These are phyloP conservation scores for Talaromyces borbonicus DNA, from an alignment of 495 filamentous ascomycete genomes.

Conservation along the genomic window DNA sequence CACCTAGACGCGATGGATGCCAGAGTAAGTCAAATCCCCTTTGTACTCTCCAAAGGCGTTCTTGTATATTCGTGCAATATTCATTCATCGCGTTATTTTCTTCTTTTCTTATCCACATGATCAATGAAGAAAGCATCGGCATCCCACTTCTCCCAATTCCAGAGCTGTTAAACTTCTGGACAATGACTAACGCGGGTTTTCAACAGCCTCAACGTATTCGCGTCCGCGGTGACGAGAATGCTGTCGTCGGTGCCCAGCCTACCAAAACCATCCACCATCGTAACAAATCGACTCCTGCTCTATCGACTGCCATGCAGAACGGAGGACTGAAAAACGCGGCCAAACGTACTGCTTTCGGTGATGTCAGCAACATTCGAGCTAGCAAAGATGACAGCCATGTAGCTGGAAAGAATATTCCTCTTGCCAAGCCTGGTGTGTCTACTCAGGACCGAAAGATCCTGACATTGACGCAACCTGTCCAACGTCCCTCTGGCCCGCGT, in stretches of 20 bases:
- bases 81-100: background rate
- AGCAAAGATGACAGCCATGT: constrained; percentile 44
- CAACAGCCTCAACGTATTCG: constrained; percentile 65
- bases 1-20: constrained; percentile 7
- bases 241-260: constrained; percentile 35
- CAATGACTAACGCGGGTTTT: background rate
- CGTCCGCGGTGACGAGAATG: constrained; percentile 68
- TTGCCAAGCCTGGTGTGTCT: constrained; percentile 25
- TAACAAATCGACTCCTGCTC: constrained; percentile 69
- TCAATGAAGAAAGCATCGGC: background rate
- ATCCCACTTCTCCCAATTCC: background rate
- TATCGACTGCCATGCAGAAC: constrained; percentile 45
- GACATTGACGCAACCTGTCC: constrained; percentile 51
- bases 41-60: constrained; percentile 9
- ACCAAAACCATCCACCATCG: constrained; percentile 63
- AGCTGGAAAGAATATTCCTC: constrained; percentile 36
- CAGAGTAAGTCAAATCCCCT: constrained; percentile 7
- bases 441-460: constrained; percentile 36
- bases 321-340: constrained; percentile 55
- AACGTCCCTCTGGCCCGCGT: constrained; percentile 45
- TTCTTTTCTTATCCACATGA: background rate
- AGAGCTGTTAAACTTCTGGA: too few species aligned
- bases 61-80: too few species aligned
- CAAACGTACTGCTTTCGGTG: constrained; percentile 69
- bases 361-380: constrained; percentile 61